Evolutionary conservation across 2,329 filamentous ascomycete species (phyloP).

Genomic region (Fusarium mangiferae): DNA sequence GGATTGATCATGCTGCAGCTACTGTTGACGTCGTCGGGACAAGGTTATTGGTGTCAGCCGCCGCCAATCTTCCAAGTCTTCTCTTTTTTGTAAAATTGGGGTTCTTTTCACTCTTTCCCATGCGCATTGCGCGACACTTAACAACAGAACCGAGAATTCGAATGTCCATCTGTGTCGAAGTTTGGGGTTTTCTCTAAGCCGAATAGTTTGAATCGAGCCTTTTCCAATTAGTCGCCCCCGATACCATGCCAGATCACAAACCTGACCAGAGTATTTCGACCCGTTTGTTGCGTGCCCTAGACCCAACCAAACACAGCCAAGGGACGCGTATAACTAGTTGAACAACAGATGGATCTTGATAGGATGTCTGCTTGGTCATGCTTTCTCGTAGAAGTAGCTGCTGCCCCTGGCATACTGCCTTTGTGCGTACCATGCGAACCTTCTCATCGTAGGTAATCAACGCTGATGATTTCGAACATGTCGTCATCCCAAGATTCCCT

Average conservation of each 20-base stretch:
- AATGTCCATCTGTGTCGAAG: not conserved
- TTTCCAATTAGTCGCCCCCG: not conserved
- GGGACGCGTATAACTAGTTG: not conserved
- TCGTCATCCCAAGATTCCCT: not conserved
- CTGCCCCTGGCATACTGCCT: not conserved
- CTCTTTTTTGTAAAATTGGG: not conserved
- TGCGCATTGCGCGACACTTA: not conserved
- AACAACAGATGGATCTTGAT: not conserved
- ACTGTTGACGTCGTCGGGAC: not conserved
- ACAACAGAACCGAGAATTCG: not conserved
- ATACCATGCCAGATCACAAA: not conserved
- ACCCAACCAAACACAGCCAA: not conserved
- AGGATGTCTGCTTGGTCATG: not conserved
- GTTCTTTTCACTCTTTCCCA: not conserved
- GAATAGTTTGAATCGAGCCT: not conserved
- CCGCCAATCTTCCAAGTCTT: not conserved
- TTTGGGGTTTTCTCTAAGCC: not conserved
- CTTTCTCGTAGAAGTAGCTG: not conserved
- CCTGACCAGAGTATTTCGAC: not conserved
- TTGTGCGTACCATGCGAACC: conserved; percentile 8
- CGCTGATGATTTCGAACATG: not conserved
- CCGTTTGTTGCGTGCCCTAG: not conserved
- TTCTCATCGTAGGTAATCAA: not conserved
- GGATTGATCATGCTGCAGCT: not conserved
- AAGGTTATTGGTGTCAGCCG: not conserved